phyloP scores from a whole-genome alignment of 2,329 filamentous ascomycete species.

The Aspergillus sp. region DNA sequence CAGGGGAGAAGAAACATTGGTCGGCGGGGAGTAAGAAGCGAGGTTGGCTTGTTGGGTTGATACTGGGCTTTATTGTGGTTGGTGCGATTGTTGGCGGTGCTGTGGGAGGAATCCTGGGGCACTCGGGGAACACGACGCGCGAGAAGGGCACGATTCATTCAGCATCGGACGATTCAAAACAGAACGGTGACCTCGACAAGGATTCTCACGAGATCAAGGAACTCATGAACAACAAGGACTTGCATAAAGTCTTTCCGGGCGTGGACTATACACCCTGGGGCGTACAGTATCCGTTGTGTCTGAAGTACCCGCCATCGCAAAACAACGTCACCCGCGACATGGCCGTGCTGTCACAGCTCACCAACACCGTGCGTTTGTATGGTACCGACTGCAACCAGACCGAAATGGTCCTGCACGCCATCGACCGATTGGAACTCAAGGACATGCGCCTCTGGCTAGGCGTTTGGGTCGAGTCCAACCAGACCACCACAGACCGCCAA shows the following conservation, averaged over 20 bases:
- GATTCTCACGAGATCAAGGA: slow-evolving; percentile 73
- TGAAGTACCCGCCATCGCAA: slow-evolving; percentile 71
- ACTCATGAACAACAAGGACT: slow-evolving; percentile 68
- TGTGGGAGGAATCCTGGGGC: slow-evolving; percentile 64
- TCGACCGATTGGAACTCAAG: slow-evolving; percentile 63
- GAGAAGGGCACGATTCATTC: slow-evolving; percentile 38
- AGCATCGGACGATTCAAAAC: slow-evolving; percentile 52
- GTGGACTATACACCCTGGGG: slow-evolving; percentile 94
- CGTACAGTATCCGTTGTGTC: slow-evolving; percentile 79
- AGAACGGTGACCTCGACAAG: slow-evolving; percentile 65
- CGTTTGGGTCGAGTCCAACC: slow-evolving; percentile 82
- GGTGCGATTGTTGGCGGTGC: slow-evolving; percentile 68
- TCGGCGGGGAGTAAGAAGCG: slow-evolving; percentile 58
- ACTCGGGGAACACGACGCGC: slow-evolving; percentile 31
- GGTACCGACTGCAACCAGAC: slow-evolving; percentile 98
- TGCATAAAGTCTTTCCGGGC: slow-evolving; percentile 91
- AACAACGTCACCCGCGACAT: slow-evolving; percentile 92
- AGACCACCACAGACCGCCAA: slow-evolving; percentile 77
- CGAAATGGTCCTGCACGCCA: slow-evolving; percentile 80
- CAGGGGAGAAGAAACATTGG: slow-evolving; percentile 60
- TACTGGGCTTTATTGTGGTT: slow-evolving; percentile 59
- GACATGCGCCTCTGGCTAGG: slow-evolving; percentile 89
- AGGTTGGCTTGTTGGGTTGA: slow-evolving; percentile 61
- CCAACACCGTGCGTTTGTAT: slow-evolving; percentile 80
- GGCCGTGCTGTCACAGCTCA: slow-evolving; percentile 82